These are phyloP conservation scores for Solanum acaule DNA, from an alignment of 257 asterid genomes.

Conservation along the genomic window DNA sequence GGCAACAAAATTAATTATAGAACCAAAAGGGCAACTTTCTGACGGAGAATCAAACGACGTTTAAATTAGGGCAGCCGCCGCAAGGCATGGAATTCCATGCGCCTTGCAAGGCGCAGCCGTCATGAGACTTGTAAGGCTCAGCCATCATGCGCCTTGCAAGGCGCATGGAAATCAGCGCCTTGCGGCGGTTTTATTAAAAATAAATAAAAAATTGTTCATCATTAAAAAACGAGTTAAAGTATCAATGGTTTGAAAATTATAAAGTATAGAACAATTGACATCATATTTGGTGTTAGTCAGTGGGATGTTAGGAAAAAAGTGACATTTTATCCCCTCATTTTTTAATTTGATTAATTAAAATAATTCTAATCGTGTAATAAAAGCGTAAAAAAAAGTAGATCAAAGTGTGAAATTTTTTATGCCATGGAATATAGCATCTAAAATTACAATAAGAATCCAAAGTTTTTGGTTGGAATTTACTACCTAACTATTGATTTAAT, in stretches of 20 bases:
- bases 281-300: not conserved
- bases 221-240: not conserved
- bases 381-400: not conserved
- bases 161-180: not conserved
- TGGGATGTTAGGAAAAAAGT: not conserved
- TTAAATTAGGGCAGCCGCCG: not conserved
- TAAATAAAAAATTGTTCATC: not conserved
- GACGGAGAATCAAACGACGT: not conserved
- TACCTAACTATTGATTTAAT: not conserved
- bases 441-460: not conserved
- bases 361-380: not conserved
- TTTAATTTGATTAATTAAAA: not conserved
- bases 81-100: not conserved
- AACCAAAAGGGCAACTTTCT: not conserved
- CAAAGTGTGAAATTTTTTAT: not conserved
- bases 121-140: too few relatives aligned
- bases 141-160: too few relatives aligned
- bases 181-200: not conserved
- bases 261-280: not conserved
- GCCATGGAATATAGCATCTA: not conserved
- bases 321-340: not conserved
- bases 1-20: not conserved
- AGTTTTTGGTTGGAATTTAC: not conserved
- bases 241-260: not conserved
- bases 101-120: too few relatives aligned